These are phyloP conservation scores for Metschnikowia picachoensis DNA, from an alignment of 805 yeast species.

Conservation along the genomic window DNA sequence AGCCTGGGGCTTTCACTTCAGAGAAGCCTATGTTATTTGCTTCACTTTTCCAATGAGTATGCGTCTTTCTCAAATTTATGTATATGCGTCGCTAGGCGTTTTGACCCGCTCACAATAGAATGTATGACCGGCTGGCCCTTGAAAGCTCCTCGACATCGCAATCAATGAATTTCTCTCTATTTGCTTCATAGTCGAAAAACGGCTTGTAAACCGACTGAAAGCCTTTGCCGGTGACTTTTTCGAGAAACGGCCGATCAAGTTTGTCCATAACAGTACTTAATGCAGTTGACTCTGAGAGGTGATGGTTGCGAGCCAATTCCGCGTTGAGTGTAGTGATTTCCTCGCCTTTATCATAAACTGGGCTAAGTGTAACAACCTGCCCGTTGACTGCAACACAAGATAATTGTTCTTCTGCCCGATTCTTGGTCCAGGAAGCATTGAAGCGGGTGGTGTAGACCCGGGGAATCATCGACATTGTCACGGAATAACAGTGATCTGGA, in stretches of 20 bases:
- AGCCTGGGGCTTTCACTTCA: too few species aligned
- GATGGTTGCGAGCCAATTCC: conserved; percentile 9
- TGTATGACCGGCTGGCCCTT: not conserved
- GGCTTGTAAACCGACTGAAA: conserved; percentile 34
- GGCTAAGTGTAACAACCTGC: conserved; percentile 22
- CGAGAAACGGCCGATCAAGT: conserved; percentile 31
- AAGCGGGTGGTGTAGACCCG: conserved; percentile 27
- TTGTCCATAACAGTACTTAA: conserved; percentile 15
- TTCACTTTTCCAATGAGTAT: not conserved
- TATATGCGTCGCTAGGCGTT: too few species aligned
- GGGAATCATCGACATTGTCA: conserved; percentile 29
- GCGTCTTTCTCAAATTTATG: not conserved
- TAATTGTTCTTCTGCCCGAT: conserved; percentile 10
- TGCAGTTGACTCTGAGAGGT: not conserved
- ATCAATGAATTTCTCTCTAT: conserved; percentile 27
- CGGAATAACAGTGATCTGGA: conserved; percentile 8
- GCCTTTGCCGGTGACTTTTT: conserved; percentile 41
- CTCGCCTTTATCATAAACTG: conserved; percentile 7
- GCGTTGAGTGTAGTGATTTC: conserved; percentile 17
- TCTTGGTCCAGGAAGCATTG: conserved; percentile 19
- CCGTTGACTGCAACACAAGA: conserved; percentile 38
- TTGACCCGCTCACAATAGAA: not conserved
- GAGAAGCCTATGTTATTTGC: too few species aligned
- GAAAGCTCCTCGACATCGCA: conserved; percentile 31
- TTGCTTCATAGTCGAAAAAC: conserved; percentile 27